Conservation (phyloP, 306 rosid species). For the Calophaca sinica region DNA sequence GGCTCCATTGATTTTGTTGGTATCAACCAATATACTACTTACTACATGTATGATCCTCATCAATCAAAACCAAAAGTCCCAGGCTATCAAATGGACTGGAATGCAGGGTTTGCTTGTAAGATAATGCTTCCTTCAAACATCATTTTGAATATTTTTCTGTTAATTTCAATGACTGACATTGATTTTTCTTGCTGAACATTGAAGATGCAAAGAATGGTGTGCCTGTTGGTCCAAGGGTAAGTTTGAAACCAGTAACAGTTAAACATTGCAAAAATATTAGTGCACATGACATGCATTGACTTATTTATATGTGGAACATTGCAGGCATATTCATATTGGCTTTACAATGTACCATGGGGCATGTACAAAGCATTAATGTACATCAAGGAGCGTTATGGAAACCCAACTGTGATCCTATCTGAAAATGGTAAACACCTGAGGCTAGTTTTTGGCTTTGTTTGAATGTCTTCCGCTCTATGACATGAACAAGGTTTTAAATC, state of each 20-base stretch:
- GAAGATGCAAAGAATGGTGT: constrained; percentile 82
- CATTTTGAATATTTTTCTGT: neutral
- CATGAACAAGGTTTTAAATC: neutral
- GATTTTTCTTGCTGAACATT: constrained; percentile 37
- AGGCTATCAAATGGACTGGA: constrained; percentile 89
- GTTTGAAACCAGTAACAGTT: constrained; percentile 27
- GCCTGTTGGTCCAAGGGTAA: constrained; percentile 84
- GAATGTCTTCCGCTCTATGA: neutral
- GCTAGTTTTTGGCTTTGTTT: constrained; percentile 14
- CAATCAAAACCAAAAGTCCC: constrained; percentile 58
- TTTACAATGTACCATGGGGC: constrained; percentile 98
- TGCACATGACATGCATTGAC: constrained; percentile 22
- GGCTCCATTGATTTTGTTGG: constrained; percentile 87
- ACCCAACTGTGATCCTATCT: constrained; percentile 78
- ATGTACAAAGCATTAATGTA: constrained; percentile 78
- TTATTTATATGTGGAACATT: constrained; percentile 25
- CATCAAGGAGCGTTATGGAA: constrained; percentile 78
- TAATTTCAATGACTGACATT: constrained; percentile 20
- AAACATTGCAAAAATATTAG: constrained; percentile 1
- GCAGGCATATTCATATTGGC: constrained; percentile 88
- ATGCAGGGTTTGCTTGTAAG: constrained; percentile 87
- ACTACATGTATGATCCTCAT: constrained; percentile 70
- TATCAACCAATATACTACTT: constrained; percentile 84
- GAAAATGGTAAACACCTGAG: constrained; percentile 70
- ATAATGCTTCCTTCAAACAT: constrained; percentile 28